Evolutionary conservation across 805 yeast species (phyloP), one percentile per base, ranked within the genome.

Genomic region (Nakazawaea laoshanensis): DNA sequence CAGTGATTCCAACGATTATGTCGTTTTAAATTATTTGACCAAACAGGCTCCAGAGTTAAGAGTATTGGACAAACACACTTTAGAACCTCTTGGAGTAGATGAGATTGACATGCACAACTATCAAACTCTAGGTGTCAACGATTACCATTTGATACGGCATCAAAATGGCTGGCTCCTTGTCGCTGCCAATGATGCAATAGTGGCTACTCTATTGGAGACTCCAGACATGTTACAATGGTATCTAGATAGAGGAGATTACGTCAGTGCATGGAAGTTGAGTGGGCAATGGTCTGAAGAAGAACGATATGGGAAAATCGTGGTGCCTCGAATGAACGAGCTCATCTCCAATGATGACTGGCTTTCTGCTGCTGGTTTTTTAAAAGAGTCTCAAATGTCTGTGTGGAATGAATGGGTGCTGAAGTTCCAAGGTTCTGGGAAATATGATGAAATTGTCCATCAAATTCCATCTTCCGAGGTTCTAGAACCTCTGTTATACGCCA

Each of bases 261-360:
- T 63, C 12, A 76, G 76, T 27, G 96, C 96, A 0, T 89, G 95
- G 94, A 65, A 67, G 25, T 74, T 85, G 48, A 70, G 92, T 37
- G 71, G 65, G 30, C 70, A 68, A 42, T 58, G 79, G 2, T 53
- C 63, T 7, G 61, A 65, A 8, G 38, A 48, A 3, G 72, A 73
- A 39, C 54, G 89, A 31, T 51, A 79, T 8, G 17, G 15, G 4
- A 57, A 64, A 24, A 62, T 74, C 23, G 96, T 95, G 2, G 45
- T 74, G 5, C 62, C 64, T 28, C 75, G 75, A 50, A 60, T 72
- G 12, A 66, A 73, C 26, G 35, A 44, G 3, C 61, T 67, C 18
- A 43, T 74, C 1, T 49, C 59, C 13, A 44, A 49, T 2, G 63
- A 63, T 8, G 46, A 67, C 2, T 83, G 89, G 89, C 45, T 44